Evolutionary conservation across 805 yeast species (phyloP), one percentile per base, ranked within the genome.

Genomic region (Kazachstania africana): DNA sequence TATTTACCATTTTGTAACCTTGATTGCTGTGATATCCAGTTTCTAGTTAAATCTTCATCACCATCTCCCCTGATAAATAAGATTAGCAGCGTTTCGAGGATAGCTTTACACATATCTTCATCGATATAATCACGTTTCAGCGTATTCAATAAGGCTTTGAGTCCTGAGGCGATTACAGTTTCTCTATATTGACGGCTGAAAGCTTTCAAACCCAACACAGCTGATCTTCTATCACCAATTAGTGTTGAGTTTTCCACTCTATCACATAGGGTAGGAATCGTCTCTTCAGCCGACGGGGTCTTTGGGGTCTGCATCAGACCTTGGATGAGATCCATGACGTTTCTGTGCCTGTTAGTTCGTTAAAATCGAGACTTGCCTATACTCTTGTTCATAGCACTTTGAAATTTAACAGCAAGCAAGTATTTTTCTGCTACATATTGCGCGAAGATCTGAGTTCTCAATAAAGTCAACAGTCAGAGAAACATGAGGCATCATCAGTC

Each of bases 121-220:
- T 84, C 94, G n/a, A 67, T 69, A 3, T 60, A 44, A 50, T 82
- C 96, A 26, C 72, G 70, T 25, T 60, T 62, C 31, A 91, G 59
- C 0, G 87, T 74, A 16, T 62, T 53, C 12, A 91, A 66, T 31
- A 91, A 60, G 1, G 85, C 81, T 35, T 84, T 65, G 21, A 87
- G 62, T 2, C 94, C 96, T 37, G 78, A 72, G 22, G 94, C 93
- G 28, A 87, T 83, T 2, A 91, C 96, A 2, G 78, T 65, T 55
- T 91, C 99, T 38, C 98, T 63, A 52, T 78, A 84, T 44, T 84
- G 83, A 34, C 96, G 66, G 37, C 93, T 74, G 52, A 84, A 85
- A 26, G 93, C 81, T 50, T 88, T 87, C 39, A 91, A 62, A 0
- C 94, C 88, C 23, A 88, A 64, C 4, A 88, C 81, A 0, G 97